Evolutionary conservation across 108 stramenopile genomes (phyloP), one percentile per base, ranked within the genome.

Genomic region (Nannochloropsis gaditana): DNA sequence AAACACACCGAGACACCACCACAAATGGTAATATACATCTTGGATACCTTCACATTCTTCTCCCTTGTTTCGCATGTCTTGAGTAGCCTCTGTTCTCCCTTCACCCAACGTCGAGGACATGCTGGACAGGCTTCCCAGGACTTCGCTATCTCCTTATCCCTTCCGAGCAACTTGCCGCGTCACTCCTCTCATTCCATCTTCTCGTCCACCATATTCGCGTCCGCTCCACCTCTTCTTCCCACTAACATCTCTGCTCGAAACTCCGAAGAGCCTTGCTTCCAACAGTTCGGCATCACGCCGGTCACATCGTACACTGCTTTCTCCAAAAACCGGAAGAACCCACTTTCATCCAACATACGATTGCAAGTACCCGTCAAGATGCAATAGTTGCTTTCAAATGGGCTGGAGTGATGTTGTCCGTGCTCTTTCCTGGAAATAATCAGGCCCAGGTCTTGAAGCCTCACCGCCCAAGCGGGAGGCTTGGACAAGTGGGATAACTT

Each of bases 321-420:
- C 86, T 96, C 96, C 87, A 96, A 31, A 84, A 91, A 84, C 44
- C 96, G 92, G 85, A 95, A 96, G 90, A 96, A 92, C 9, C 94
- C 93, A 11, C 90, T 91, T 45, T 92, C 84, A 81, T 96, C 96
- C 87, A 96, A 85, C 1, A 87, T 43, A 10, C 86, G 84, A 83
- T 95, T 96, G 82, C 94, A 95, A 11, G 91, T 9, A 6, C 96
- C 96, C 21, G 90, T 93, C 6, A 96, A 90, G 85, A 96, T 96
- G 83, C 95, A 95, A 86, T 96, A 96, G 42, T 96, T 96, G 6
- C 94, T 94, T 85, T 95, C 95, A 84, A 93, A 96, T 0, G 96
- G 96, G 19, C 92, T 93, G 31, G 93, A 47, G 86, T 96, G 96
- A 92, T 96, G 96, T 84, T 89, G 88, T 1, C 94, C 95, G 89